Percentiles rank a stretch among this genome's conserved stretches.
Evolutionary conservation across 768 basidiomycete species (phyloP).

Genomic region (Aureoboletus auriporus): DNA sequence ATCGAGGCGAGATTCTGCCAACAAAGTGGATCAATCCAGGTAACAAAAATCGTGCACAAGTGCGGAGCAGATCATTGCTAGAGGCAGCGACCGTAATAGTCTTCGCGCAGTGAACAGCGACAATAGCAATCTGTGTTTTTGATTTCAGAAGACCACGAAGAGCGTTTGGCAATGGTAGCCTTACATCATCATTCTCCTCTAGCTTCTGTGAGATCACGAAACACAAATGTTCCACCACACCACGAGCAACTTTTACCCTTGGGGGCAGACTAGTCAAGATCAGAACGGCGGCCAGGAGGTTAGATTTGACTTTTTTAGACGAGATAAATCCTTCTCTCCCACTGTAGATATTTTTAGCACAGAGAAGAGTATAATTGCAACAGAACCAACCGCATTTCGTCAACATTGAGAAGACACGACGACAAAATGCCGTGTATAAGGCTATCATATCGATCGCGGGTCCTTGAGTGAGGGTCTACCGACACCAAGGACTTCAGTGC

Average conservation of each 20-base stretch:
- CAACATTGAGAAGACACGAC: conserved; percentile 78
- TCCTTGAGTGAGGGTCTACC: conserved; percentile 37
- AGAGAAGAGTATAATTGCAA: not conserved
- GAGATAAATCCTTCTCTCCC: conserved; percentile 77
- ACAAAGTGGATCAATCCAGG: conserved; percentile 82
- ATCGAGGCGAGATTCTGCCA: conserved; percentile 58
- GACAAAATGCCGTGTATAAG: conserved; percentile 82
- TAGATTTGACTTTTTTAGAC: conserved; percentile 83
- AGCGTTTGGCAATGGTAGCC: conserved; percentile 11
- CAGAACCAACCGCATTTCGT: conserved; percentile 79
- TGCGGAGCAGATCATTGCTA: conserved; percentile 62
- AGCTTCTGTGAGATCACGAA: conserved; percentile 82
- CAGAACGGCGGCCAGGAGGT: conserved; percentile 81
- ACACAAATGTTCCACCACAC: conserved; percentile 79
- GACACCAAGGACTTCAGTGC: conserved; percentile 74
- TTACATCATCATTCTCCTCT: conserved; percentile 63
- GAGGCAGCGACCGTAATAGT: conserved; percentile 75
- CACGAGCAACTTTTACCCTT: conserved; percentile 61
- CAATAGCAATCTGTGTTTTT: conserved; percentile 59
- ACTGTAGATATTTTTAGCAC: conserved; percentile 36
- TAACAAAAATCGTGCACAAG: conserved; percentile 67
- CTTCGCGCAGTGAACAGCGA: conserved; percentile 86
- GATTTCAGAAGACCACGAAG: conserved; percentile 1
- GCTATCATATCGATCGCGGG: conserved; percentile 50
- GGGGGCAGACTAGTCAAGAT: conserved; percentile 77